Percentiles rank a stretch among this genome's conserved stretches.
These are phyloP conservation scores for Xerocomus minutiporus DNA, from an alignment of 1,284 basidiomycete species.

Conservation along the genomic window DNA sequence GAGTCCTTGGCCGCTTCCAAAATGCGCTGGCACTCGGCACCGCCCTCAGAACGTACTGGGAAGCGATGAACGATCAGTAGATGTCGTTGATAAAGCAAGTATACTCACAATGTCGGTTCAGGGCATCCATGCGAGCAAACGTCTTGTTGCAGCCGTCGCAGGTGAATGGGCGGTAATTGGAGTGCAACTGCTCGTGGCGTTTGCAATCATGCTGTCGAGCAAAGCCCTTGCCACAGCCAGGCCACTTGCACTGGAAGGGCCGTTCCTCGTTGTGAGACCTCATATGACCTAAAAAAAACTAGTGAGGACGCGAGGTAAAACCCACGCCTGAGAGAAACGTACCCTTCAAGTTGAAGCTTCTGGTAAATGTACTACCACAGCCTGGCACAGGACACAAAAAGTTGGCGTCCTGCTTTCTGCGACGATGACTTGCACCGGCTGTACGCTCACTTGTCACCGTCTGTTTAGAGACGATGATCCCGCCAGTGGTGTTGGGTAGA, in stretches of 20 bases:
- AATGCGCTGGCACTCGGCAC: conserved; percentile 47
- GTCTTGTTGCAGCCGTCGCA: conserved; percentile 76
- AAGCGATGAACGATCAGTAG: neutral
- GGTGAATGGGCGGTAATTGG: conserved; percentile 69
- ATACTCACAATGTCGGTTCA: conserved; percentile 70
- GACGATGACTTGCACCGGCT: conserved; percentile 64
- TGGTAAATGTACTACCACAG: conserved; percentile 79
- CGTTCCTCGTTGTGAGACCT: conserved; percentile 82
- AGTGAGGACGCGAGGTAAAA: conserved; percentile 15
- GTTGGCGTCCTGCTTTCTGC: conserved; percentile 70
- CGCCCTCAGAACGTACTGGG: conserved; percentile 53
- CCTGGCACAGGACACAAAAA: conserved; percentile 72
- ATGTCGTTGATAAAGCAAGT: neutral
- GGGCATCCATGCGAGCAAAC: conserved; percentile 75
- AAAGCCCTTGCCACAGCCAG: conserved; percentile 79
- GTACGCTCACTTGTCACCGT: conserved; percentile 63
- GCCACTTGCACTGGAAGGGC: conserved; percentile 82
- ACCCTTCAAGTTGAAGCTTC: conserved; percentile 80
- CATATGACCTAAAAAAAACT: conserved; percentile 54
- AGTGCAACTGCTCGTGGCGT: conserved; percentile 75
- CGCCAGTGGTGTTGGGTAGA: neutral
- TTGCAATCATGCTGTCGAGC: conserved; percentile 84
- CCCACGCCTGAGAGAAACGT: conserved; percentile 22
- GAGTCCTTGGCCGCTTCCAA: conserved; percentile 30
- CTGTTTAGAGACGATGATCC: conserved; percentile 27